Evolutionary conservation across 306 rosid genomes (phyloP), one percentile per base, ranked within the genome.

Genomic region (Trifolium dubium): DNA sequence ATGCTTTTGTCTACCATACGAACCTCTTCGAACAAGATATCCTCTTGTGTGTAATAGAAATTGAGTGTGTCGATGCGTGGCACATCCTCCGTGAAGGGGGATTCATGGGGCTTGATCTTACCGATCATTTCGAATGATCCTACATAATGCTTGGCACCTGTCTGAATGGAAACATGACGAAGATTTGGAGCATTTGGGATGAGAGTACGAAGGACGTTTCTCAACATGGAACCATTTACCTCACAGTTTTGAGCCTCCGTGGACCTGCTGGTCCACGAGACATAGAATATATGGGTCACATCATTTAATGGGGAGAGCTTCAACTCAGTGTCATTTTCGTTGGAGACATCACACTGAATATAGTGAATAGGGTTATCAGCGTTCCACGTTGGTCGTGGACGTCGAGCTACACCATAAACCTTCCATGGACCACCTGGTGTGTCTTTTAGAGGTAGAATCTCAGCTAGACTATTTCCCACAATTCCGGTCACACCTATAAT

Each of bases 381-480:
- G 60, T 88, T 85, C 93, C 93, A 88, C 3, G 0, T 12, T 3
- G 97, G 97, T 6, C 81, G 85, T 3, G 86, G 79, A 2, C 93
- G 86, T 40, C 97, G 87, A 4, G 90, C 96, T 4, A 90, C 86
- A 19, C 93, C 93, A 70, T 88, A 90, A 35, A 90, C 88, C 71
- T 90, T 88, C 96, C 93, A 88, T 64, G 88, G 96, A 9, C 87
- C 93, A 6, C 88, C 90, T 5, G 93, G 93, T 5, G 93, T 86
- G 74, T 85, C 84, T 2, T 65, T 60, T 11, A 82, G 89, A 10
- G 97, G 85, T 0, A 91, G 81, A 39, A 82, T 88, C 67, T 84
- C 90, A 3, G 93, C 93, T 3, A 91, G 80, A 79, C 86, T 88
- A 12, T 76, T 81, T 9, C 89, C 92, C 0, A 88, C 89, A 0